Evolutionary conservation across 1,284 basidiomycete genomes (phyloP).

Genomic region (Ganoderma boninense): DNA sequence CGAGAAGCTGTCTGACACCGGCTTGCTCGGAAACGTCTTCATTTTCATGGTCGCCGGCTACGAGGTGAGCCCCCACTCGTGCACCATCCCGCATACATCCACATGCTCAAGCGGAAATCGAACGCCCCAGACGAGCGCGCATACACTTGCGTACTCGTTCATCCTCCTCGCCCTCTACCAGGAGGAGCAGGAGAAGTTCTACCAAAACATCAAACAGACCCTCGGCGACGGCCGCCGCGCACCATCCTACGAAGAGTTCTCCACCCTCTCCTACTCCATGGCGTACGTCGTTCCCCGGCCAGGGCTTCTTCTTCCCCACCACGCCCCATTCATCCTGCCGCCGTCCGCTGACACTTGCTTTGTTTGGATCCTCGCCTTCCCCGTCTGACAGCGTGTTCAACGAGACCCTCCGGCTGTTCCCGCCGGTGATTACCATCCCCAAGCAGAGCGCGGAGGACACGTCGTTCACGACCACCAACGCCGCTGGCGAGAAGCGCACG

Average conservation of each 20-base stretch:
- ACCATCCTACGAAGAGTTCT: conserved; percentile 62
- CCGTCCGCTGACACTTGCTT: neutral
- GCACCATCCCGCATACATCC: neutral
- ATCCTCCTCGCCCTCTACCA: conserved; percentile 61
- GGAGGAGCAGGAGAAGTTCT: conserved; percentile 68
- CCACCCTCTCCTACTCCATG: conserved; percentile 51
- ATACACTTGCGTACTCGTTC: conserved; percentile 66
- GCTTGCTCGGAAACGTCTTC: conserved; percentile 62
- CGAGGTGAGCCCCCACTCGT: conserved; percentile 51
- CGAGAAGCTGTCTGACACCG: conserved; percentile 52
- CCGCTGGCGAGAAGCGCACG: conserved; percentile 46
- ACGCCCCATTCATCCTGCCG: neutral
- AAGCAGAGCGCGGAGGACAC: conserved; percentile 60
- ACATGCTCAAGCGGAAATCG: too few species aligned
- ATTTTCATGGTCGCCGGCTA: conserved; percentile 62
- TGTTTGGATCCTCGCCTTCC: conserved; percentile 37
- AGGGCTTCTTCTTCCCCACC: too few species aligned
- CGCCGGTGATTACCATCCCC: conserved; percentile 50
- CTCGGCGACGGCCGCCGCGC: conserved; percentile 3
- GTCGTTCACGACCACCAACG: conserved; percentile 47
- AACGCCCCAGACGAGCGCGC: conserved; percentile 53
- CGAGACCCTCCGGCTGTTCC: conserved; percentile 68
- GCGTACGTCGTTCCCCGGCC: conserved; percentile 46
- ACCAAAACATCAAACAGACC: conserved; percentile 53
- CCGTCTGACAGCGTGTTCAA: conserved; percentile 55